Percentiles rank a stretch among this genome's conserved stretches.
phyloP scores from a whole-genome alignment of 1,284 basidiomycete species.

The Irpex lacteus region DNA sequence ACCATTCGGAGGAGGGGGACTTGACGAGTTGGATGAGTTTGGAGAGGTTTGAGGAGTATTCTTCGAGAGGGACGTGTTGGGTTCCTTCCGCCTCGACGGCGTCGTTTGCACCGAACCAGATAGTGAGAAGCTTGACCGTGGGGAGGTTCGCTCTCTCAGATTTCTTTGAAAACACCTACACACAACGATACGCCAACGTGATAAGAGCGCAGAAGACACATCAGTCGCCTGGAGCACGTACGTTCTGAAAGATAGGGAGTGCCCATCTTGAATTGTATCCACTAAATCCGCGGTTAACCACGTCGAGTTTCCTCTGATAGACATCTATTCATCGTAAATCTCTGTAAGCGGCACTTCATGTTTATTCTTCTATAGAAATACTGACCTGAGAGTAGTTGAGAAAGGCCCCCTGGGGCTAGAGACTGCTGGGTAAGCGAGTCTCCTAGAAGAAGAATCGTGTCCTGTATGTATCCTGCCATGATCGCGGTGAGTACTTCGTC shows the following conservation, averaged over 20 bases:
- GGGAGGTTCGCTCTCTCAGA: constrained; percentile 46
- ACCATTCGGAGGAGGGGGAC: constrained; percentile 57
- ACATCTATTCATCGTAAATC: constrained; percentile 42
- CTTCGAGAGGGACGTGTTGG: constrained; percentile 61
- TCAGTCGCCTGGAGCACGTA: too few relatives aligned
- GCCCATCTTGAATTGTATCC: constrained; percentile 88
- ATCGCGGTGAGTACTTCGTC: neutral
- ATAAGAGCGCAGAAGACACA: too few relatives aligned
- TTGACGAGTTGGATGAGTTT: constrained; percentile 62
- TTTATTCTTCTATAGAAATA: constrained; percentile 5
- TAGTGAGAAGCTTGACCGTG: constrained; percentile 68
- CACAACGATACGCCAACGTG: too few relatives aligned
- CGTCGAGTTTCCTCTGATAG: constrained; percentile 77
- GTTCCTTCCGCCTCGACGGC: constrained; percentile 53
- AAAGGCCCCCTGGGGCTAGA: constrained; percentile 59
- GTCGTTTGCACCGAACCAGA: constrained; percentile 93
- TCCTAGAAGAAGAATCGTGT: constrained; percentile 72
- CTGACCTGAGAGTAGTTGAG: constrained; percentile 60
- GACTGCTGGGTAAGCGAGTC: constrained; percentile 72
- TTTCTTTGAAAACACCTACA: constrained; percentile 57
- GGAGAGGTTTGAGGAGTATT: constrained; percentile 66
- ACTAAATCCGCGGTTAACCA: constrained; percentile 76
- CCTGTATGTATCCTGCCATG: constrained; percentile 60
- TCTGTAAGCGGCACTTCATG: neutral
- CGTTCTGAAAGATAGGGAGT: constrained; percentile 75